Evolutionary conservation across 768 basidiomycete species (phyloP), one percentile per base, ranked within the genome.

Genomic region (Hortiboletus campestris): DNA sequence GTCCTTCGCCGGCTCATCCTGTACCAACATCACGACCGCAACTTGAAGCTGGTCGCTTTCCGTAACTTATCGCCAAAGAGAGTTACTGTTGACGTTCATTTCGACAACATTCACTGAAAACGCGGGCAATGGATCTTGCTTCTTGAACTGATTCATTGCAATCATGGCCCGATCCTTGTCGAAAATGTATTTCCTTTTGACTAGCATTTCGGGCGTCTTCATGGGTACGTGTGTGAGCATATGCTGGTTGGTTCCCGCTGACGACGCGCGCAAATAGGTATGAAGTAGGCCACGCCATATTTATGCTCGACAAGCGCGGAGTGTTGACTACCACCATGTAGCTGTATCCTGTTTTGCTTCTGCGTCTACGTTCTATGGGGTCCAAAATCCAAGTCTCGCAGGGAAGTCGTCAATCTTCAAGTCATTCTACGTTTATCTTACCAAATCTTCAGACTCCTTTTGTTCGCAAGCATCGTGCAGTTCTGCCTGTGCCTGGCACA

Each of bases 291-390:
- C 29, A 5, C 1, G 2, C n/a, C 42, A 11, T 20, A 11, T 16
- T 8, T 22, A 29, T 13, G 34, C 40, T n/a, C 34, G 17, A 22
- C 20, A 31, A 31, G 19, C 29, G 19, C 29, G 4, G 22, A n/a
- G 6, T 13, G 22, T n/a, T 60, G 49, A 56, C 57, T 1, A 20
- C 17, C 1, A 28, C 28, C 13, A 12, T 29, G 31, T 34, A 63
- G 62, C 22, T 64, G 39, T 14, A 19, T 63, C 32, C 49, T 63
- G 7, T 63, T 61, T n/a, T n/a, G 49, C 28, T 63, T 64, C 43
- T 63, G 62, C 31, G 22, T 57, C 36, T 64, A 64, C 38, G 58
- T 61, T 36, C 16, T 63, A 1, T 64, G 59, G 59, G 53, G 55
- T 34, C 53, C 50, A 10, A 50, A 39, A 14, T 44, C 51, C 29